Evolutionary conservation across 306 rosid species (phyloP), one percentile per base, ranked within the genome.

Genomic region (Styphnolobium japonicum): DNA sequence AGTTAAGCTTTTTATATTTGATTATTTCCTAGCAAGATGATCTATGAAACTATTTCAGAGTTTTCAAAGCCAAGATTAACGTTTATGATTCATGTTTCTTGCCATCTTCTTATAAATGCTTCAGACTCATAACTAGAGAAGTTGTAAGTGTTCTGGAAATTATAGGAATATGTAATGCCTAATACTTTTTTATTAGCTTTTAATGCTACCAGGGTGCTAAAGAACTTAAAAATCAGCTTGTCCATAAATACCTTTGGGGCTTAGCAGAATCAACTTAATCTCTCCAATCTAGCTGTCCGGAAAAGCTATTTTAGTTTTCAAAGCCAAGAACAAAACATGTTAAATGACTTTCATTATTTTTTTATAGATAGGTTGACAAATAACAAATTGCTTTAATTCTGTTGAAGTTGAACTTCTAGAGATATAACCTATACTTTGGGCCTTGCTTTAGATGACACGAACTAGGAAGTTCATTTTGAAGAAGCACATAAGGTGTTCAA

Each of bases 1-100:
- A 53, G 46, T 7, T 36, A 51, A 42, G 16, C 36, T 56, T 73
- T 55, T 19, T 49, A 51, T 40, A 31, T 62, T 70, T 29, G 22
- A 19, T 19, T 16, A 23, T 36, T 73, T 73, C 55, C 67, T 66
- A 45, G 42, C 62, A 65, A 65, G 15, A 21, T 19, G 51, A 53
- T 40, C 70, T 43, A 43, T 15, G 51, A 34, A 56, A 46, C 45
- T 55, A 60, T 27, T 19, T 51, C 22, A 9, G 21, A 63, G 61
- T 31, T 71, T 25, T 77, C 22, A 77, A 51, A 22, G 80, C 23
- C 16, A 71, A 25, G 64, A 16, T 62, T n/a, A 63, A 57, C 53
- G n/a, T 11, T 61, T 61, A 25, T 29, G 49, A 29, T 42, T 58
- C 33, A 16, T 61, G 49, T 46, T 31, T 60, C 21, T 45, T 19